These are phyloP conservation scores for Lodderomyces elongisporus DNA, from an alignment of 1,139 yeast genomes.

Conservation along the genomic window DNA sequence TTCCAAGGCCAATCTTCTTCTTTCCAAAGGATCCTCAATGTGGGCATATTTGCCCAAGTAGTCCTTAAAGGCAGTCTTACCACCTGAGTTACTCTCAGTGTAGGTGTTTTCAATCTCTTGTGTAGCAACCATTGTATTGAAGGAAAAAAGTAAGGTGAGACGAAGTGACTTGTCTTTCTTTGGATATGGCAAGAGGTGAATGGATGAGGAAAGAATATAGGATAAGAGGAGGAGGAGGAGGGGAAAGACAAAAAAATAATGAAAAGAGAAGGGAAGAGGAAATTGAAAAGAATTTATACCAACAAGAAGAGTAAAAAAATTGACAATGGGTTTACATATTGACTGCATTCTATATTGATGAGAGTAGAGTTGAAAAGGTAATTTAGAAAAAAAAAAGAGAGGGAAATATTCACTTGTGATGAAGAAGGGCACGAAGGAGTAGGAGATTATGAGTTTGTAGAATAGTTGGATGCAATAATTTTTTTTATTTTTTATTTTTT, in stretches of 20 bases:
- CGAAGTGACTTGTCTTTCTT: neutral
- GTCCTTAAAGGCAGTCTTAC: conserved; percentile 89
- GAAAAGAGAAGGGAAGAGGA: too few species aligned
- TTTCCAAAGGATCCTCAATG: conserved; percentile 80
- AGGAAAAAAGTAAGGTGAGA: neutral
- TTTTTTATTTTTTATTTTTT: too few species aligned
- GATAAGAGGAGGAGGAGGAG: neutral
- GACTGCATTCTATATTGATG: too few species aligned
- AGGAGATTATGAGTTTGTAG: too few species aligned
- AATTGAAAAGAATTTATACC: neutral
- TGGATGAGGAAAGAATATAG: neutral
- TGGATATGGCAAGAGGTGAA: neutral
- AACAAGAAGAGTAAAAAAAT: too few species aligned
- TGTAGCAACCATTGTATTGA: conserved; percentile 1
- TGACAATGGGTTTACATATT: too few species aligned
- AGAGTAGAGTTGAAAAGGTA: too few species aligned
- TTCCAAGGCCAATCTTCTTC: conserved; percentile 85
- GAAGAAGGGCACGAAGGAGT: too few species aligned
- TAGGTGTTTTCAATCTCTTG: conserved; percentile 1
- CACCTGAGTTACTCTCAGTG: conserved; percentile 40
- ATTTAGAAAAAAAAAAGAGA: too few species aligned
- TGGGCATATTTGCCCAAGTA: conserved; percentile 78
- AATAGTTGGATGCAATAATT: too few species aligned
- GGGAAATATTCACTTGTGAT: too few species aligned
- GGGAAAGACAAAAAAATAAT: neutral